phyloP scores from a whole-genome alignment of 441 rosid species.

The Erodium trifolium region DNA sequence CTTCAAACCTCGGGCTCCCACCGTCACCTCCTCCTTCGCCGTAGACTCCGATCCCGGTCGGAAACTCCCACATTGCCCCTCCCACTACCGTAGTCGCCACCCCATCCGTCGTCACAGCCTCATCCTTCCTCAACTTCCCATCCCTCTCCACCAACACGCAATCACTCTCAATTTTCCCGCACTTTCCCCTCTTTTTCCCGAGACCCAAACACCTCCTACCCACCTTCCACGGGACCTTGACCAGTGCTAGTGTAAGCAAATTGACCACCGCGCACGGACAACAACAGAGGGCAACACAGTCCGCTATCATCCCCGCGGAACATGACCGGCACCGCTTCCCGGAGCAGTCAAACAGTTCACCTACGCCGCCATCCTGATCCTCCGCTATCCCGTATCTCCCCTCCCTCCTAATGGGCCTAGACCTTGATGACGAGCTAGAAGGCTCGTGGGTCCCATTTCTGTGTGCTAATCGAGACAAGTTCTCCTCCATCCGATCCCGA shows the following conservation, averaged over 20 bases:
- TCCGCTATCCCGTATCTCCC: neutral
- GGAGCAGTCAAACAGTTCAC: neutral
- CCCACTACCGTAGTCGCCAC: neutral
- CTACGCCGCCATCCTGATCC: neutral
- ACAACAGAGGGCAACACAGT: neutral
- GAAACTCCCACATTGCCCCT: neutral
- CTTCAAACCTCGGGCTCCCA: neutral
- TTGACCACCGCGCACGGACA: neutral
- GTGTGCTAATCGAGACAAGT: neutral
- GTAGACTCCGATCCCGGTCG: too few relatives aligned
- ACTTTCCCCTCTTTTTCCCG: neutral
- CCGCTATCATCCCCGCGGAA: neutral
- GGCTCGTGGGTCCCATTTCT: too few relatives aligned
- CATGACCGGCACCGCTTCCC: neutral
- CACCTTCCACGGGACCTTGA: neutral
- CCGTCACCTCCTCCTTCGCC: too few relatives aligned
- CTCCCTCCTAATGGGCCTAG: neutral
- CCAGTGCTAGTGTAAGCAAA: neutral
- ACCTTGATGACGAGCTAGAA: too few relatives aligned
- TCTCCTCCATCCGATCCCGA: neutral
- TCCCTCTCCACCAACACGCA: neutral
- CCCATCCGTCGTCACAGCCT: neutral
- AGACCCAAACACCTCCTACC: neutral
- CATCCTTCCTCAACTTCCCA: neutral
- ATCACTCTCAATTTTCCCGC: neutral